Conservation (phyloP, 2,329 filamentous ascomycete genomes). For the Calonectria ilicicola region DNA sequence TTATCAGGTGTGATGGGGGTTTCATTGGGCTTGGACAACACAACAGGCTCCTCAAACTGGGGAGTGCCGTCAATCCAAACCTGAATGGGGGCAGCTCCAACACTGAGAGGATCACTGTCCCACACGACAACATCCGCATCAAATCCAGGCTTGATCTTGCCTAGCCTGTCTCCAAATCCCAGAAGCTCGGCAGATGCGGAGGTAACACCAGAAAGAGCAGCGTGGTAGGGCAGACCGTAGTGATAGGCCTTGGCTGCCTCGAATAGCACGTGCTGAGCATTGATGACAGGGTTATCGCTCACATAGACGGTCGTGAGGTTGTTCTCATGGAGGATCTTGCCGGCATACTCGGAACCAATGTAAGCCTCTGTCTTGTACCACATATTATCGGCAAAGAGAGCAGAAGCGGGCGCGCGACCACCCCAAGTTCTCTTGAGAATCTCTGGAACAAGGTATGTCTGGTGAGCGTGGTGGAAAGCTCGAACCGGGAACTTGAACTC, state of each 20-base stretch:
- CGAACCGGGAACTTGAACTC: conserved; percentile 77
- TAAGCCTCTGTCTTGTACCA: conserved; percentile 78
- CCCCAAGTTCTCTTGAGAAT: conserved; percentile 69
- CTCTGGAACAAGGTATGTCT: conserved; percentile 76
- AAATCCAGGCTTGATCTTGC: conserved; percentile 71
- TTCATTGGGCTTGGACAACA: conserved; percentile 62
- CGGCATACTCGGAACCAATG: conserved; percentile 73
- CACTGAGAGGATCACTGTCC: conserved; percentile 72
- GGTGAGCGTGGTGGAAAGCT: conserved; percentile 78
- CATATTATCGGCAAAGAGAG: conserved; percentile 79
- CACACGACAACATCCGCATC: conserved; percentile 73
- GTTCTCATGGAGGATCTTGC: conserved; percentile 73
- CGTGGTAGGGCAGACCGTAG: conserved; percentile 72
- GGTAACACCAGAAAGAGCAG: conserved; percentile 68
- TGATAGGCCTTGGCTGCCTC: conserved; percentile 71
- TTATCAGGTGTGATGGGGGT: conserved; percentile 54
- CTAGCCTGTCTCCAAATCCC: conserved; percentile 67
- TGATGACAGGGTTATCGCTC: conserved; percentile 78
- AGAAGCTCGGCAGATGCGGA: conserved; percentile 69
- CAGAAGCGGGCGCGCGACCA: conserved; percentile 65
- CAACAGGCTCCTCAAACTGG: conserved; percentile 65
- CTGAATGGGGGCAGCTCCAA: conserved; percentile 70
- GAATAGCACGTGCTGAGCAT: conserved; percentile 77
- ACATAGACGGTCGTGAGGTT: conserved; percentile 76
- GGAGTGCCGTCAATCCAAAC: conserved; percentile 73